Conservation (phyloP, 2,329 filamentous ascomycete species). For the Aspergillus clavatus region DNA sequence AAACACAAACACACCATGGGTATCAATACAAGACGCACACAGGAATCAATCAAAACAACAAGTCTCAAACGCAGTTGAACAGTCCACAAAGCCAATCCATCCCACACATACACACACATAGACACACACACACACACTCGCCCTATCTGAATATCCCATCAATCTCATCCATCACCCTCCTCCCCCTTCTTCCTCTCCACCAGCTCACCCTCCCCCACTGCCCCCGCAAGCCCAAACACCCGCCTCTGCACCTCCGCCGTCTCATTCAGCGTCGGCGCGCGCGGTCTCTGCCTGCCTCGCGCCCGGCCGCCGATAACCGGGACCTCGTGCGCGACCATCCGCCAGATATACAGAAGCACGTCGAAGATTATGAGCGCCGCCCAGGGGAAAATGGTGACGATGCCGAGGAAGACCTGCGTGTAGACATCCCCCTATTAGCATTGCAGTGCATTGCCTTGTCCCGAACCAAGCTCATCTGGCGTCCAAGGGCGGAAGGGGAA, state of each 20-base stretch:
- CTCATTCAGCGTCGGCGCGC: constrained; percentile 58
- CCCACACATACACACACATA: too few relatives aligned
- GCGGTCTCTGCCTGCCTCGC: constrained; percentile 54
- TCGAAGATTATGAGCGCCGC: constrained; percentile 59
- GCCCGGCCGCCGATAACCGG: constrained; percentile 59
- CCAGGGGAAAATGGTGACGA: constrained; percentile 61
- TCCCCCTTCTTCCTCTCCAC: constrained; percentile 8
- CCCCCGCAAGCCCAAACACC: constrained; percentile 25
- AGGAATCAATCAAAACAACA: background rate
- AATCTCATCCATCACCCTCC: background rate
- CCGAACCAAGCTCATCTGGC: too few relatives aligned
- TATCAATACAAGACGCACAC: constrained; percentile 10
- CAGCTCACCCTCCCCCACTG: constrained; percentile 10
- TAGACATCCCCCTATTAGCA: background rate
- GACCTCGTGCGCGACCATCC: constrained; percentile 54
- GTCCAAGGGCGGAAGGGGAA: constrained; percentile 5
- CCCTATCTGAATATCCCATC: too few relatives aligned
- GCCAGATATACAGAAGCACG: constrained; percentile 57
- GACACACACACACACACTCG: too few relatives aligned
- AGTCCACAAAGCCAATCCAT: too few relatives aligned
- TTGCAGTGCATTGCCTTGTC: too few relatives aligned
- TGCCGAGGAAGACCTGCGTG: constrained; percentile 54
- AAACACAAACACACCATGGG: too few relatives aligned
- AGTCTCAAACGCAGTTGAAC: too few relatives aligned
- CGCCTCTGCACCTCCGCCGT: constrained; percentile 47